These are phyloP conservation scores for Lactarius sanguifluus DNA, from an alignment of 768 basidiomycete species.

Conservation along the genomic window DNA sequence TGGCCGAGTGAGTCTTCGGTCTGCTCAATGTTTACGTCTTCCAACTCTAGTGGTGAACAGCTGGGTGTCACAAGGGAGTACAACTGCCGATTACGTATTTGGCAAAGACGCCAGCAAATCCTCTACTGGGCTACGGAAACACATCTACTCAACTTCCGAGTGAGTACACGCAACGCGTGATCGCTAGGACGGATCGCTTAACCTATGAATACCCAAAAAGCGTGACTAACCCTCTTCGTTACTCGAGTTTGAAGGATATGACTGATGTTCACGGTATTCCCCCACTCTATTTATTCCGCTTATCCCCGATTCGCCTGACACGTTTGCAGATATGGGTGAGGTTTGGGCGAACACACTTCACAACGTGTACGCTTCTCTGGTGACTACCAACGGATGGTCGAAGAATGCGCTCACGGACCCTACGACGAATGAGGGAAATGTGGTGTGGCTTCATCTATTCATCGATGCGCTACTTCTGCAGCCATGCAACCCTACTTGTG, in stretches of 20 bases:
- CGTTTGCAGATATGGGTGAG: conserved; percentile 49
- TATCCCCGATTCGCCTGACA: neutral
- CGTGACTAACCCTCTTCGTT: conserved; percentile 45
- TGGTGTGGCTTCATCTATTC: conserved; percentile 52
- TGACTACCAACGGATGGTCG: conserved; percentile 34
- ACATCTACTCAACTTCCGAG: conserved; percentile 56
- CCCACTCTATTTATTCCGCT: neutral
- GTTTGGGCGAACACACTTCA: conserved; percentile 51
- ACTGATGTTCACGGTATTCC: conserved; percentile 50
- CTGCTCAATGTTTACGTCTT: conserved; percentile 6
- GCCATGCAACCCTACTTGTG: conserved; percentile 51
- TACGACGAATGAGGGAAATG: conserved; percentile 45
- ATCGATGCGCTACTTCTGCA: conserved; percentile 51
- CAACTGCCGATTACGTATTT: conserved; percentile 39
- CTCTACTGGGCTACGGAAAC: conserved; percentile 51
- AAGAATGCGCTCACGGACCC: conserved; percentile 44
- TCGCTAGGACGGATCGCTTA: conserved; percentile 13
- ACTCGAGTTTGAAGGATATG: conserved; percentile 40
- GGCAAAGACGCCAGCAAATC: conserved; percentile 57
- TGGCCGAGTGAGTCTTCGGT: conserved; percentile 31
- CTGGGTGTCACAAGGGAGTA: conserved; percentile 42
- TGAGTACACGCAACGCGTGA: conserved; percentile 38
- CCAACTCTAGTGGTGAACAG: conserved; percentile 22
- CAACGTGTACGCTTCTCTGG: conserved; percentile 39
- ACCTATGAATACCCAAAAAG: neutral